Percentiles rank a stretch among this genome's conserved stretches.
These are phyloP conservation scores for Lasiosphaeris hirsuta DNA, from an alignment of 495 filamentous ascomycete species.

Conservation along the genomic window DNA sequence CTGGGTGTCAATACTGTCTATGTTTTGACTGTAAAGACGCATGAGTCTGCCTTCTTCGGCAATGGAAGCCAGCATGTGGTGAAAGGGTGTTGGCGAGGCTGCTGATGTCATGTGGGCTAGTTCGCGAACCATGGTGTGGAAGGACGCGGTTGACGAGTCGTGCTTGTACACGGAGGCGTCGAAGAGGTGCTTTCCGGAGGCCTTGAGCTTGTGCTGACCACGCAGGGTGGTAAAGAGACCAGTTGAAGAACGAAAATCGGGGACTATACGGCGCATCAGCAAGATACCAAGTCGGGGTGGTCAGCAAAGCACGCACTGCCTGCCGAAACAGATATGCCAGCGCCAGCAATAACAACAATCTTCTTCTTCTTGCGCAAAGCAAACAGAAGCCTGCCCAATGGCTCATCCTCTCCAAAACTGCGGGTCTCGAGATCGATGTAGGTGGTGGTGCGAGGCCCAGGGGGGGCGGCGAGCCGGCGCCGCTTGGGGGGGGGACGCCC, in stretches of 20 bases:
- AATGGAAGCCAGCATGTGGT: constrained; percentile 87
- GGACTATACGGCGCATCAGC: constrained; percentile 57
- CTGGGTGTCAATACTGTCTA: constrained; percentile 88
- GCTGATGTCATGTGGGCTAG: constrained; percentile 70
- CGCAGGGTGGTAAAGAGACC: constrained; percentile 83
- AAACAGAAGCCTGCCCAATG: constrained; percentile 67
- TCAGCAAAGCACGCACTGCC: constrained; percentile 66
- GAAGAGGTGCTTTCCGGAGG: constrained; percentile 92
- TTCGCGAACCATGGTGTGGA: constrained; percentile 93
- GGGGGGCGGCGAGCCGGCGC: constrained; percentile 58
- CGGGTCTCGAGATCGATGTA: constrained; percentile 66
- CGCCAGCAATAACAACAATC: constrained; percentile 94
- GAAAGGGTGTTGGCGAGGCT: constrained; percentile 83
- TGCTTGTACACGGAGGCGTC: constrained; percentile 96
- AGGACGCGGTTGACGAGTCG: constrained; percentile 78
- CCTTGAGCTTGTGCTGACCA: constrained; percentile 83
- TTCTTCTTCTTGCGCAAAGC: constrained; percentile 86
- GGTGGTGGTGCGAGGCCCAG: constrained; percentile 71
- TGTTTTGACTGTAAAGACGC: constrained; percentile 92
- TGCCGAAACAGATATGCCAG: constrained; percentile 93
- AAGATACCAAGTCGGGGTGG: constrained; percentile 1
- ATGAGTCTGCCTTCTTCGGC: constrained; percentile 87
- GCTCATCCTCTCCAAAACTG: constrained; percentile 39
- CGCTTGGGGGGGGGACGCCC: constrained; percentile 70
- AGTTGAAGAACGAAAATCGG: constrained; percentile 88